Base-by-base conservation (phyloP, 805 yeast species). In the Spathaspora gorwiae region DNA sequence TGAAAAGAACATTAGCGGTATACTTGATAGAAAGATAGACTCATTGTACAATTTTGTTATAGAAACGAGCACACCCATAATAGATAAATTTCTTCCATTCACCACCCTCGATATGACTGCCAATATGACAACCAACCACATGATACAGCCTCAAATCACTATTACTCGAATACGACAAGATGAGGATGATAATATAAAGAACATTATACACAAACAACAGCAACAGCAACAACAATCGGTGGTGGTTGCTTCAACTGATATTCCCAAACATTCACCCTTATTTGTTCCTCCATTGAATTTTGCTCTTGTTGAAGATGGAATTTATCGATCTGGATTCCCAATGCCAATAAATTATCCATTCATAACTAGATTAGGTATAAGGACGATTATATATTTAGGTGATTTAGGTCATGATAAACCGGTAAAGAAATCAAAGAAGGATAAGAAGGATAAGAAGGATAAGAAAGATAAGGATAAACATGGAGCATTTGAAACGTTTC, bases 241-340 rank as follows among this genome's bases (percentile, higher is more conserved):
- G 24, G 24, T 19, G 2, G 24, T 19, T 5, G 24, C 24, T 24
- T 15, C 24, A 19, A 19, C 4, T 19, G 24, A 19, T 19, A 19
- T 5, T 19, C 34, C 26, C 43, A 37, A 31, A 29, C 37, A 9
- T 9, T 8, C 19, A 4, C 10, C 13, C 12, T 39, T 41, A 13
- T 39, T 47, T 10, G 95, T 90, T 1, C 99, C 99, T 5, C 99
- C 99, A 0, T 73, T 94, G 53, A 90, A 89, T 63, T 92, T 92
- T 57, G 79, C 95, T 0, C 78, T 88, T 19, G 96, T 94, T 2
- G 96, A 87, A 48, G 90, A 88, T 46, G 83, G 87, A 6, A 79
- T 92, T 10, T 92, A 90, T 62, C 70, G 99, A 14, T 84, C 95
- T 1, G 99, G 99, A 1, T 95, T 90, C 58, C 99, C 99, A 1